Evolutionary conservation across 169 alveolate genomes (phyloP).

Genomic region (Plasmodium falciparum): DNA sequence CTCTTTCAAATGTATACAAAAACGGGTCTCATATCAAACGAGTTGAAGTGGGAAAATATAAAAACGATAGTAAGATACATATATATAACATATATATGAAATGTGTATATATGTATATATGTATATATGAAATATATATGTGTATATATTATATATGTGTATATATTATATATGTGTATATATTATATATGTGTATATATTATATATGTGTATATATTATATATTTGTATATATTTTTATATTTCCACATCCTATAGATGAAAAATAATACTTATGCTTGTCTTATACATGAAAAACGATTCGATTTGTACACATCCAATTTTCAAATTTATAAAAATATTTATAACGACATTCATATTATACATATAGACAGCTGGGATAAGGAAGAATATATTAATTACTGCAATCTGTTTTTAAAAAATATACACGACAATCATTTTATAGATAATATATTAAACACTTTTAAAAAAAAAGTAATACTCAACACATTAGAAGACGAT

Average conservation of each 20-base stretch:
- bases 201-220: background rate
- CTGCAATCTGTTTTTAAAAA: conserved; percentile 50
- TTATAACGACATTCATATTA: conserved; percentile 49
- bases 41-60: conserved; percentile 66
- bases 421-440: conserved; percentile 51
- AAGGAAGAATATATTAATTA: conserved; percentile 56
- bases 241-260: conserved; percentile 12
- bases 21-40: conserved; percentile 62
- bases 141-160: background rate
- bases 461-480: conserved; percentile 63
- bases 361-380: conserved; percentile 58
- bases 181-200: background rate
- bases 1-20: conserved; percentile 64
- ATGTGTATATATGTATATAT: background rate
- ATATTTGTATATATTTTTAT: background rate
- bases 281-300: conserved; percentile 69
- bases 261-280: conserved; percentile 68
- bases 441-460: conserved; percentile 64
- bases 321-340: conserved; percentile 65
- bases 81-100: background rate
- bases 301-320: conserved; percentile 14
- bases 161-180: background rate
- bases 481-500: conserved; percentile 70
- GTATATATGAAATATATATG: background rate
- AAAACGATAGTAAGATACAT: conserved; percentile 14